Evolutionary conservation across 2,329 filamentous ascomycete species (phyloP).

Genomic region (Colletotrichum orbiculare): DNA sequence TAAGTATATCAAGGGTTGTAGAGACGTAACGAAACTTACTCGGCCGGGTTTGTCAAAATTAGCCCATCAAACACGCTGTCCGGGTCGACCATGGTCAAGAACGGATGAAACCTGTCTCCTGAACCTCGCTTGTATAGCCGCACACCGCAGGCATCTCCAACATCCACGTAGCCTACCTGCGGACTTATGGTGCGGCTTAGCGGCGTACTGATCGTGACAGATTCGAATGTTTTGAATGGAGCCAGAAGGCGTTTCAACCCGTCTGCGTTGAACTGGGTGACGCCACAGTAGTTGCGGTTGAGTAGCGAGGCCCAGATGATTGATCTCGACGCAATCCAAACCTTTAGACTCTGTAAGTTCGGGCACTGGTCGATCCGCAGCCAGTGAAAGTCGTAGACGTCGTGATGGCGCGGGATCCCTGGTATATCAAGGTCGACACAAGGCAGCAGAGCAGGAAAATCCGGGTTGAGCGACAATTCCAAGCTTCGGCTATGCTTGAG

Average conservation of each 20-base stretch:
- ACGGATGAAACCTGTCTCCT: slow-evolving; percentile 11
- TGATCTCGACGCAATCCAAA: slow-evolving; percentile 6
- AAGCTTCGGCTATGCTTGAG: background rate
- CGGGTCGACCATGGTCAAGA: background rate
- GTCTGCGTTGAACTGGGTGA: background rate
- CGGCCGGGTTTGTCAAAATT: background rate
- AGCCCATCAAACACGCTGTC: background rate
- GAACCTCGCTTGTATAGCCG: slow-evolving; percentile 3
- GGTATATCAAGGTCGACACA: slow-evolving; percentile 1
- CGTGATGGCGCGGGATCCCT: background rate
- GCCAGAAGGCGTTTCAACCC: background rate
- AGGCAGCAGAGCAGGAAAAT: slow-evolving; percentile 6
- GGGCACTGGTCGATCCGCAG: background rate
- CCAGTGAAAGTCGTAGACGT: slow-evolving; percentile 25
- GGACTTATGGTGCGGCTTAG: background rate
- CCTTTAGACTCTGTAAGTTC: background rate
- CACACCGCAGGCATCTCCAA: background rate
- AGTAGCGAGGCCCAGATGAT: background rate
- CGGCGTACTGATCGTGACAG: slow-evolving; percentile 3
- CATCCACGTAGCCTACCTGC: background rate
- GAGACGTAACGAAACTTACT: background rate
- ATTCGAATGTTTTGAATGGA: background rate
- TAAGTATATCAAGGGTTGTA: background rate
- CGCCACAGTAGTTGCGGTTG: background rate
- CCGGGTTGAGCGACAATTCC: background rate